Base-by-base conservation (phyloP, 2,329 filamentous ascomycete species). In the Canariomyces notabilis region DNA sequence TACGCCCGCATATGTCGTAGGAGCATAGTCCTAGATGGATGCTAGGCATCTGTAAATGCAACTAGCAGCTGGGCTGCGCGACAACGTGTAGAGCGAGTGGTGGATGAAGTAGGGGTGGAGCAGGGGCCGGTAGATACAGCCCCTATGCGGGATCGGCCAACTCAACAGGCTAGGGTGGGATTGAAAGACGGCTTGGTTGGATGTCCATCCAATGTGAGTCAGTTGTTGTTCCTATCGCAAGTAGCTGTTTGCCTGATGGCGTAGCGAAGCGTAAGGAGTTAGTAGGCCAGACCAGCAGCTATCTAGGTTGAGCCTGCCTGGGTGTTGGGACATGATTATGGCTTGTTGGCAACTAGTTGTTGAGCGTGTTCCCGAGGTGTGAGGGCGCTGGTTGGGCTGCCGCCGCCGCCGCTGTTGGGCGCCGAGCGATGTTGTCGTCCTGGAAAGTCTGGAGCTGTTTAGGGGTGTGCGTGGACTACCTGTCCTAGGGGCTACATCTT, bases 231-330 rank as follows among this genome's bases (percentile, higher is more conserved):
- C 4, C 26, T 38, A n/a, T 21, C 20, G 23, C 36, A 12, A 15
- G 21, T n/a, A 29, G 37, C 26, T 12, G 20, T 29, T 35, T 36
- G 15, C 15, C 15, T 9, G 12, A 5, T 35, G 15, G 33, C 15
- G 33, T 16, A 35, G 33, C 33, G 26, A 12, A 12, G 26, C 9
- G 26, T 35, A 18, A 16, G 33, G 15, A 15, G 33, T 6, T 8
- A n/a, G n/a, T n/a, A n/a, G n/a, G n/a, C n/a, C n/a, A n/a, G n/a
- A n/a, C n/a, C n/a, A n/a, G n/a, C n/a, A n/a, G n/a, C n/a, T n/a
- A n/a, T n/a, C n/a, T n/a, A n/a, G 31, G 22, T 8, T 20, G 36
- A 36, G 37, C 35, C n/a, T 36, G 37, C 44, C 36, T 37, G 44
- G 44, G 44, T 19, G 42, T 35, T 29, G 44, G 31, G 14, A 26